Evolutionary conservation across 164 flowering plant genomes (phyloP).

Genomic region (Liriodendron chinense): DNA sequence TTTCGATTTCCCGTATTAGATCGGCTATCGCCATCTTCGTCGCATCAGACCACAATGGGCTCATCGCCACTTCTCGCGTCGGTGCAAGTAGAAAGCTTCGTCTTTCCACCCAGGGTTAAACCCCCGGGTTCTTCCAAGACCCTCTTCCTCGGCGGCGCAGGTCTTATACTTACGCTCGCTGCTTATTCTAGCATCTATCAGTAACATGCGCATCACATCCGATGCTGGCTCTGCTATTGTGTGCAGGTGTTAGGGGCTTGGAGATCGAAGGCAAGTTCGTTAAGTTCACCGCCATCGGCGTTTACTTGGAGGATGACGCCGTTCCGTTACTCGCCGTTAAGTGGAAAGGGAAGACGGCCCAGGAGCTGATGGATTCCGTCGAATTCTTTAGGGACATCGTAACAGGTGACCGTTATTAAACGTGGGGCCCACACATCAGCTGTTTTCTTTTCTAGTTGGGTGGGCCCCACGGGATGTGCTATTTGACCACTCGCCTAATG

Average conservation of each 20-base stretch:
- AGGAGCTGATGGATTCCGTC: conserved; percentile 51
- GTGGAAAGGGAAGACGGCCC: conserved; percentile 50
- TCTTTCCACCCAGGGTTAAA: conserved; percentile 47
- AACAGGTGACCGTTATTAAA: conserved; percentile 49
- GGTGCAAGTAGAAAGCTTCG: conserved; percentile 41
- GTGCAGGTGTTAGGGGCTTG: conserved; percentile 75
- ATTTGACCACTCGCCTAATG: too few relatives aligned
- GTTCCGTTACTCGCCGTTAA: too few relatives aligned
- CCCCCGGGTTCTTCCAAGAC: conserved; percentile 59
- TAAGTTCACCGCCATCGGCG: too few relatives aligned
- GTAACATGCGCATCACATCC: neutral
- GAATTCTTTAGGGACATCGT: conserved; percentile 70
- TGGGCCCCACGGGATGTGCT: too few relatives aligned
- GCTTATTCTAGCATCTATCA: neutral
- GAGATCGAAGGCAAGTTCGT: too few relatives aligned
- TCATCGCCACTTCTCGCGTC: conserved; percentile 24
- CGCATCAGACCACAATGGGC: conserved; percentile 8
- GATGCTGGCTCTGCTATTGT: neutral
- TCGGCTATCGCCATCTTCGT: too few relatives aligned
- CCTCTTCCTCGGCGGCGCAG: conserved; percentile 87
- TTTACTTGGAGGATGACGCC: too few relatives aligned
- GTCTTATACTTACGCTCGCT: conserved; percentile 15
- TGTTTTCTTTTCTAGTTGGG: too few relatives aligned
- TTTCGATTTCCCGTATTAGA: too few relatives aligned
- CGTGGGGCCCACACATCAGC: too few relatives aligned